Base-by-base conservation (phyloP, 805 yeast species). In the Starmerella apis region DNA sequence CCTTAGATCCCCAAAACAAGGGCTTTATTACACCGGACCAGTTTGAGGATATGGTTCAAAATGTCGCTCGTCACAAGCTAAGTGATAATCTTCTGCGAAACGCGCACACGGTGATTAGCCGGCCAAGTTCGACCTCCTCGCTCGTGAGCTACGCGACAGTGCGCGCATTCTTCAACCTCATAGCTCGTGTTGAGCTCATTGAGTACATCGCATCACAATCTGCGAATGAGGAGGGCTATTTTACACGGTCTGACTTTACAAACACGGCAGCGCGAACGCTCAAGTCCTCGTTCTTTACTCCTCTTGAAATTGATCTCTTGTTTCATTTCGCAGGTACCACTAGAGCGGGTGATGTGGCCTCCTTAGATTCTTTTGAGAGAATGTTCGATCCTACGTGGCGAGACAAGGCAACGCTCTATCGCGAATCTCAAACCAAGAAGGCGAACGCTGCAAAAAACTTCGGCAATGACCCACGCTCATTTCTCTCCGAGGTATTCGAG, bases 401-500 rank as follows among this genome's bases (percentile, higher is more conserved):
- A 49, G 71, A 67, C 49, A 65, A 65, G 28, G 54, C 49, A 51
- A 48, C 59, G 19, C 61, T 65, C 30, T 66, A 66, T 60, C 60
- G 58, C 45, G 58, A 56, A 45, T 56, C 68, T 11, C 60, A 57
- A 48, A 49, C 56, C 20, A 58, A 54, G 54, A 68, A 66, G 58
- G 63, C 62, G 28, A 65, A 57, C 23, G 68, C 73, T 3, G 72
- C 73, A 37, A 68, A 67, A 56, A 66, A 68, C 53, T 70, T 69
- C 23, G 59, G 63, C 25, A 25, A 50, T 20, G 65, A 61, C 36
- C 71, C 71, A 20, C 54, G 56, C 20, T 64, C 71, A 19, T 75
- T 75, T 55, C 56, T 72, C 77, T 83, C 62, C 41, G 69, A 68
- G 58, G 80, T 90, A 46, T 86, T 90, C 55, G 94, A 85, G 63